Evolutionary conservation across 805 yeast species (phyloP).

Genomic region (Wickerhamomyces ciferrii): DNA sequence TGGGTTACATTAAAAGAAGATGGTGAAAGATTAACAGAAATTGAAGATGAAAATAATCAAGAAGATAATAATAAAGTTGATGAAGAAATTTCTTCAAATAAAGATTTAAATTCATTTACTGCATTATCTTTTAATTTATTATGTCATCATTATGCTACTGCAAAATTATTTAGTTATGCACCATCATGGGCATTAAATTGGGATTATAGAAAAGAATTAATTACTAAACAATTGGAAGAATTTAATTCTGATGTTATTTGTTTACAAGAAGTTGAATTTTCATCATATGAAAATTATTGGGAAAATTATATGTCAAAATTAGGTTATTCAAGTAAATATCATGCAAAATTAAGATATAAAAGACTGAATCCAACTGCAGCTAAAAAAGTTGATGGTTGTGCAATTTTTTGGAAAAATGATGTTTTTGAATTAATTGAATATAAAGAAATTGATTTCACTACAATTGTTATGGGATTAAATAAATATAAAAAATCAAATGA

Average conservation of each 20-base stretch:
- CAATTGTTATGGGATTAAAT: constrained; percentile 73
- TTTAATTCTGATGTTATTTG: constrained; percentile 76
- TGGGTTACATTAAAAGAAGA: constrained; percentile 80
- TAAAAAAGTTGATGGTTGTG: constrained; percentile 96
- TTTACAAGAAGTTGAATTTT: constrained; percentile 92
- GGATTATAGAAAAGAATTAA: constrained; percentile 78
- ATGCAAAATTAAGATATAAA: constrained; percentile 86
- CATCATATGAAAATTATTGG: constrained; percentile 85
- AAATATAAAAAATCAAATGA: constrained; percentile 92
- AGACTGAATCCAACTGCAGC: constrained; percentile 80
- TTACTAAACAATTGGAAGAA: constrained; percentile 66
- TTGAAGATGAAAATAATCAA: constrained; percentile 19
- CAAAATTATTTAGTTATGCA: constrained; percentile 87
- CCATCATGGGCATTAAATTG: constrained; percentile 97
- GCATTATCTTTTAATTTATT: constrained; percentile 84
- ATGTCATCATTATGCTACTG: constrained; percentile 94
- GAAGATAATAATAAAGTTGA: constrained; percentile 18
- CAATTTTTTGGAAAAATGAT: constrained; percentile 73
- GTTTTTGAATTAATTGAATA: constrained; percentile 70
- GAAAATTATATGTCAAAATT: constrained; percentile 60
- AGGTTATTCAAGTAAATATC: constrained; percentile 81
- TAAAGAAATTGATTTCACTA: constrained; percentile 76
- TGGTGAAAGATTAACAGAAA: constrained; percentile 46
- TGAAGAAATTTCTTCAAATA: no score
- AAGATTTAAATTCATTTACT: constrained; percentile 48